These are phyloP conservation scores for Mollisiaceae sp. DNA, from an alignment of 2,329 filamentous ascomycete species.

Conservation along the genomic window DNA sequence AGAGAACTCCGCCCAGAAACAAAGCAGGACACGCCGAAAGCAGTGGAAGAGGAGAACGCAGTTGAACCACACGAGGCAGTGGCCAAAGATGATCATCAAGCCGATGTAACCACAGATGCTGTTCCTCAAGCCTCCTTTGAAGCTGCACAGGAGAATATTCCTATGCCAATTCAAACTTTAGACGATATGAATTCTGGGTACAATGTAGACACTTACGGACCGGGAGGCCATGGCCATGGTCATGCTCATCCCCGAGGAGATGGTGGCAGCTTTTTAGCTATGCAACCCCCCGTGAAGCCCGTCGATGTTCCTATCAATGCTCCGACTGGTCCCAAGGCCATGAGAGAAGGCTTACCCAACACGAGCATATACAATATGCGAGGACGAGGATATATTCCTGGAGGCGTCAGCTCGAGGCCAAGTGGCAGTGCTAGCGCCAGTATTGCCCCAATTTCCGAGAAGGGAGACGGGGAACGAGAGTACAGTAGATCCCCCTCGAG, in stretches of 20 bases:
- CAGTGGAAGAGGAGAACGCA: slow-evolving; percentile 21
- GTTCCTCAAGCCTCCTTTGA: slow-evolving; percentile 21
- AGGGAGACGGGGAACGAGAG: slow-evolving; percentile 34
- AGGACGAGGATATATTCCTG: slow-evolving; percentile 44
- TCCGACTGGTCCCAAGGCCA: slow-evolving; percentile 91
- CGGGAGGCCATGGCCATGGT: slow-evolving; percentile 44
- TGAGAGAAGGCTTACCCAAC: slow-evolving; percentile 87
- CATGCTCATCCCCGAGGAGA: slow-evolving; percentile 44
- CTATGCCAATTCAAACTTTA: slow-evolving; percentile 43
- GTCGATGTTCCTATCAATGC: slow-evolving; percentile 67
- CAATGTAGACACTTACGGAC: slow-evolving; percentile 36
- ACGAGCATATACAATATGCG: slow-evolving; percentile 73
- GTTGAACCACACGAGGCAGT: slow-evolving; percentile 19
- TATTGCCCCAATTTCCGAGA: slow-evolving; percentile 34
- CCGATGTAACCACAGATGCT: slow-evolving; percentile 28
- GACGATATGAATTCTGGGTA: slow-evolving; percentile 38
- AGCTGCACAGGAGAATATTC: slow-evolving; percentile 24
- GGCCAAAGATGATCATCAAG: slow-evolving; percentile 18
- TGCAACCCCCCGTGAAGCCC: slow-evolving; percentile 42
- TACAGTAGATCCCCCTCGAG: slow-evolving; percentile 36
- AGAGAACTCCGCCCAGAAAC: slow-evolving; percentile 42
- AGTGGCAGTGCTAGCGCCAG: slow-evolving; percentile 36
- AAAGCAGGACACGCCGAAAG: slow-evolving; percentile 31
- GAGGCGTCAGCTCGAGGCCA: slow-evolving; percentile 39
- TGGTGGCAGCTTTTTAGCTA: slow-evolving; percentile 46